A percentile compares a stretch with the other conserved stretches of the same genome.
Evolutionary conservation across 2,329 filamentous ascomycete genomes (phyloP).

Genomic region (Parastagonospora nodorum): DNA sequence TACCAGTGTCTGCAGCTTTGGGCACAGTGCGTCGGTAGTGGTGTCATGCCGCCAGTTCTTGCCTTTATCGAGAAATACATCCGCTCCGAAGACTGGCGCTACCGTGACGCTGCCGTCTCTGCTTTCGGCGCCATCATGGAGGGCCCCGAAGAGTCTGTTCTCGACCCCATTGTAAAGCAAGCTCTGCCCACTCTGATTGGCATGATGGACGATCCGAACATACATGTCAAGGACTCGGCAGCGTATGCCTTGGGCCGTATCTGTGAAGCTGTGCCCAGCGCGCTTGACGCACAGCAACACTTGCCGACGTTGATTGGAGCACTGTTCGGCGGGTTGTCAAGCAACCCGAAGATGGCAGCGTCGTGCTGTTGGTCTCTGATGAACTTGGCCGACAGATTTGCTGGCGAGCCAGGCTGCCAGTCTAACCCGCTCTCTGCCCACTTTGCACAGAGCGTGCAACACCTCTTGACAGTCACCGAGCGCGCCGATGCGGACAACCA

Average conservation of each 20-base stretch:
- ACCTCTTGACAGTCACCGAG: conserved; percentile 83
- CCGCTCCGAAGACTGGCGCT: conserved; percentile 90
- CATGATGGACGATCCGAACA: conserved; percentile 87
- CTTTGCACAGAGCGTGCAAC: conserved; percentile 89
- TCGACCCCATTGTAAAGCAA: conserved; percentile 95
- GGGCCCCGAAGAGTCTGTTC: conserved; percentile 87
- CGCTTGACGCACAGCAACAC: conserved; percentile 83
- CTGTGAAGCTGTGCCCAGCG: conserved; percentile 88
- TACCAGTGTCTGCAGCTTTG: conserved; percentile 98
- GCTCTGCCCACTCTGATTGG: conserved; percentile 87
- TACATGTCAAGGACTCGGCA: conserved; percentile 94
- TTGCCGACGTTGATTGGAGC: conserved; percentile 84
- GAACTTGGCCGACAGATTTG: conserved; percentile 96
- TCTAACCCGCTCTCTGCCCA: conserved; percentile 85
- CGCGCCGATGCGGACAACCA: conserved; percentile 82
- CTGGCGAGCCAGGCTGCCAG: conserved; percentile 78
- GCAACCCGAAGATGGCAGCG: conserved; percentile 93
- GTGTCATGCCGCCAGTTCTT: conserved; percentile 85
- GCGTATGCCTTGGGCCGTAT: conserved; percentile 96
- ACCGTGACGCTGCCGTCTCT: conserved; percentile 92
- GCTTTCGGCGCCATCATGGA: conserved; percentile 99
- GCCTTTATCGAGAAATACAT: conserved; percentile 91
- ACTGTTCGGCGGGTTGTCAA: conserved; percentile 86
- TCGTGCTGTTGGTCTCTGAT: conserved; percentile 99
- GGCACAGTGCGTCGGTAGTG: conserved; percentile 83